These are phyloP conservation scores for Calonectria leucothoes DNA, from an alignment of 2,329 filamentous ascomycete species.

Conservation along the genomic window DNA sequence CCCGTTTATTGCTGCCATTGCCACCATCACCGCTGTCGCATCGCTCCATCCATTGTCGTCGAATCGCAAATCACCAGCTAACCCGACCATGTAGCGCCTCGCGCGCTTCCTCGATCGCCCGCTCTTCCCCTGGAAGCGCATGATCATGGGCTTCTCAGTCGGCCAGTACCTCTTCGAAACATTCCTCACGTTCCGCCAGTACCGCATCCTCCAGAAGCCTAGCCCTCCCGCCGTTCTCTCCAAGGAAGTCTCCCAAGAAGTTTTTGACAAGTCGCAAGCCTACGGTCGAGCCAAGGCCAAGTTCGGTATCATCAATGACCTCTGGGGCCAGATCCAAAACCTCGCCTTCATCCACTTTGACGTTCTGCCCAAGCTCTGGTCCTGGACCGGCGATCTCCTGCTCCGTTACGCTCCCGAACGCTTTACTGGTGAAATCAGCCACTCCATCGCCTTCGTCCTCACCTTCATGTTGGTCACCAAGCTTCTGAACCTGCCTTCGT, in stretches of 20 bases:
- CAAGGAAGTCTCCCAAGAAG: conserved; percentile 88
- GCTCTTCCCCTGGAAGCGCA: conserved; percentile 95
- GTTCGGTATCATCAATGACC: conserved; percentile 82
- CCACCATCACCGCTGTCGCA: neutral
- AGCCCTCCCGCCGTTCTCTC: conserved; percentile 87
- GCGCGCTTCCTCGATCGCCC: conserved; percentile 90
- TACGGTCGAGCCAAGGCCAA: conserved; percentile 97
- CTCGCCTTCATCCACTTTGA: conserved; percentile 91
- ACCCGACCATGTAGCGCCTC: conserved; percentile 66
- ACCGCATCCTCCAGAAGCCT: conserved; percentile 83
- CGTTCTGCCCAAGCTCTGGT: conserved; percentile 91
- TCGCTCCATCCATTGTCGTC: neutral
- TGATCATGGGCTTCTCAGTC: conserved; percentile 94
- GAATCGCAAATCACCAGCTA: neutral
- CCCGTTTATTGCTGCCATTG: neutral
- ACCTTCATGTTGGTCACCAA: conserved; percentile 86
- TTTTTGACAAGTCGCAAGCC: conserved; percentile 94
- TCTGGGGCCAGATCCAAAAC: conserved; percentile 91
- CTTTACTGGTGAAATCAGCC: conserved; percentile 92
- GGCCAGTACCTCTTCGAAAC: conserved; percentile 92
- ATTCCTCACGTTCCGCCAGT: conserved; percentile 90
- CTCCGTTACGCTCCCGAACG: conserved; percentile 78
- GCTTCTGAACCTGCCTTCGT: conserved; percentile 80
- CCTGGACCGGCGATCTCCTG: conserved; percentile 80
- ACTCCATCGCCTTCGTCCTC: conserved; percentile 93